Evolutionary conservation across 78 protist genomes (phyloP).

Genomic region (Speleostelium caveatum): DNA sequence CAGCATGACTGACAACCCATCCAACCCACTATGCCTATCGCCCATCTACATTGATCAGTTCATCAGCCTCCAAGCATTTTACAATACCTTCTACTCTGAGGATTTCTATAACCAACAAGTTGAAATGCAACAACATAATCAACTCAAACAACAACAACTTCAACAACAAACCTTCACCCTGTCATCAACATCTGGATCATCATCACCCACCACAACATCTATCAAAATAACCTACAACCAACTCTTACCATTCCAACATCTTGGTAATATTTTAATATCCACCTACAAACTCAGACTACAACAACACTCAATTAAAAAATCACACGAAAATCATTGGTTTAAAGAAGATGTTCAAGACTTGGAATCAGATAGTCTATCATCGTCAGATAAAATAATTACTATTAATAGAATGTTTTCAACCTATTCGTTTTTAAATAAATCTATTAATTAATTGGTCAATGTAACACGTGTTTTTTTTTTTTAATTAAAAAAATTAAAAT

Average conservation of each 20-base stretch:
- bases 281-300: conserved; percentile 29
- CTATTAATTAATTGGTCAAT: too few relatives aligned
- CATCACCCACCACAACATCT: not conserved
- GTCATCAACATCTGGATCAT: not conserved
- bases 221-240: conserved; percentile 7
- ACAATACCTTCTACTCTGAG: too few relatives aligned
- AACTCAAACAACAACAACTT: not conserved
- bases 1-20: too few relatives aligned
- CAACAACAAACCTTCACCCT: not conserved
- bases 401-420: conserved; percentile 67
- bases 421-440: conserved; percentile 63
- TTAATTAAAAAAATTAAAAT: too few relatives aligned
- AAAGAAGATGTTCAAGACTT: conserved; percentile 49
- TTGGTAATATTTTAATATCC: conserved; percentile 23
- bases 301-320: not conserved
- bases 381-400: conserved; percentile 28
- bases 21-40: too few relatives aligned
- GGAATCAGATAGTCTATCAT: conserved; percentile 48
- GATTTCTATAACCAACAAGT: not conserved
- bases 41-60: too few relatives aligned
- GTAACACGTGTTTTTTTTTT: too few relatives aligned
- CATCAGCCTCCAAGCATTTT: not conserved
- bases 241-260: conserved; percentile 56
- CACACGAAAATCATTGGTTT: conserved; percentile 48
- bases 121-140: not conserved